A percentile compares a stretch with the other conserved stretches of the same genome.
Evolutionary conservation across 164 flowering plant species (phyloP).

Genomic region (Dillenia suffruticosa): DNA sequence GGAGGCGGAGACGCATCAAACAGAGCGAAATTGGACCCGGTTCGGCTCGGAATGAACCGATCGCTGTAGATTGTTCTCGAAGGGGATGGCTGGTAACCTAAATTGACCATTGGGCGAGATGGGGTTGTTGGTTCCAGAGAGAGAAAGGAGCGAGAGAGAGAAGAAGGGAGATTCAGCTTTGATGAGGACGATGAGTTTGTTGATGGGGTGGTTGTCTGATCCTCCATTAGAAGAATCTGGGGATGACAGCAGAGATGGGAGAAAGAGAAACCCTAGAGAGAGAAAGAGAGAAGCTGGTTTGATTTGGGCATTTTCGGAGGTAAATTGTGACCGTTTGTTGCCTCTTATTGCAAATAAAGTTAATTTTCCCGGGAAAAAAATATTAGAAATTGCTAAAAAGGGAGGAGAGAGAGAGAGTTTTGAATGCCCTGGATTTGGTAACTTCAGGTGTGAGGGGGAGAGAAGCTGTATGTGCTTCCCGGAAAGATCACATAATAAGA

Average conservation of each 20-base stretch:
- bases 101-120: conserved; percentile 27
- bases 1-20: conserved; percentile 42
- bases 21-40: conserved; percentile 81
- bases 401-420: background rate
- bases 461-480: no score
- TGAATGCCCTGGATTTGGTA: no score
- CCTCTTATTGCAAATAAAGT: conserved; percentile 10
- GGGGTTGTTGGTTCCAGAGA: conserved; percentile 10
- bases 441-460: no score
- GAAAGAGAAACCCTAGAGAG: conserved; percentile 11
- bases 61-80: conserved; percentile 75
- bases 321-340: conserved; percentile 3
- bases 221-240: conserved; percentile 9
- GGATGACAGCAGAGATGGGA: background rate
- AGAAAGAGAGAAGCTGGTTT: conserved; percentile 8
- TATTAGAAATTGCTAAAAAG: background rate
- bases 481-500: no score
- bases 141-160: conserved; percentile 4
- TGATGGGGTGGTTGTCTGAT: conserved; percentile 5
- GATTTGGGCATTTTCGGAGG: background rate
- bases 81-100: conserved; percentile 40
- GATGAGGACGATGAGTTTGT: conserved; percentile 13
- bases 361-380: conserved; percentile 27
- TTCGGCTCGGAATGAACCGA: conserved; percentile 84
- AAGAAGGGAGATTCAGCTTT: conserved; percentile 34